phyloP scores from a whole-genome alignment of 177 flowering plant species.

The Tripterygium wilfordii region DNA sequence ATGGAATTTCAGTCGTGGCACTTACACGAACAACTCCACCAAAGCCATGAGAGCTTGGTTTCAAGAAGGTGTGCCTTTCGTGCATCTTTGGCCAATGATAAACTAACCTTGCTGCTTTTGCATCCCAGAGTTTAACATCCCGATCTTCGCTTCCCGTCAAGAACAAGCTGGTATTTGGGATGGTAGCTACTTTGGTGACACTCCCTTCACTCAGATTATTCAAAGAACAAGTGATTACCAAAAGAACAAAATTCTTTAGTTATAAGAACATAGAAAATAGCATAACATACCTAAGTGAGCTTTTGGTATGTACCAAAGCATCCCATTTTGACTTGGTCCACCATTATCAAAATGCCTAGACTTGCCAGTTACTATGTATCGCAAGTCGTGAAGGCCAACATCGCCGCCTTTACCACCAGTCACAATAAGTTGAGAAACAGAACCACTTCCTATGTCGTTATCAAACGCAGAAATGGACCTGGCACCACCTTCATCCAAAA shows the following conservation, averaged over 20 bases:
- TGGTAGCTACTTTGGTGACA: slow-evolving; percentile 68
- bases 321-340: slow-evolving; percentile 59
- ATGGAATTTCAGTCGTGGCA: neutral
- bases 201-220: slow-evolving; percentile 46
- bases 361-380: slow-evolving; percentile 91
- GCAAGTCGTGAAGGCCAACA: slow-evolving; percentile 91
- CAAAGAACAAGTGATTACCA: too few species aligned
- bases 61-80: slow-evolving; percentile 88
- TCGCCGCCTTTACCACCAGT: slow-evolving; percentile 95
- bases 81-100: slow-evolving; percentile 91
- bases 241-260: too few species aligned
- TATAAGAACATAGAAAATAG: too few species aligned
- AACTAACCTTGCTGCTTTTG: slow-evolving; percentile 55
- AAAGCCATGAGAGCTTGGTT: slow-evolving; percentile 75
- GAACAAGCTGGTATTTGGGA: slow-evolving; percentile 91
- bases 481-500: slow-evolving; percentile 69
- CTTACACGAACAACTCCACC: slow-evolving; percentile 84
- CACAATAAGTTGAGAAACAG: slow-evolving; percentile 82
- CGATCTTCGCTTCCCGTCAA: slow-evolving; percentile 98
- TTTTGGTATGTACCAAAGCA: slow-evolving; percentile 98
- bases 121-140: slow-evolving; percentile 99
- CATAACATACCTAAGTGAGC: slow-evolving; percentile 76
- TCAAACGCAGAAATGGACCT: slow-evolving; percentile 81
- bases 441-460: slow-evolving; percentile 83
- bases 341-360: slow-evolving; percentile 30